Base-by-base conservation (phyloP, 305 asterid species). In the Ruellia speciosa region DNA sequence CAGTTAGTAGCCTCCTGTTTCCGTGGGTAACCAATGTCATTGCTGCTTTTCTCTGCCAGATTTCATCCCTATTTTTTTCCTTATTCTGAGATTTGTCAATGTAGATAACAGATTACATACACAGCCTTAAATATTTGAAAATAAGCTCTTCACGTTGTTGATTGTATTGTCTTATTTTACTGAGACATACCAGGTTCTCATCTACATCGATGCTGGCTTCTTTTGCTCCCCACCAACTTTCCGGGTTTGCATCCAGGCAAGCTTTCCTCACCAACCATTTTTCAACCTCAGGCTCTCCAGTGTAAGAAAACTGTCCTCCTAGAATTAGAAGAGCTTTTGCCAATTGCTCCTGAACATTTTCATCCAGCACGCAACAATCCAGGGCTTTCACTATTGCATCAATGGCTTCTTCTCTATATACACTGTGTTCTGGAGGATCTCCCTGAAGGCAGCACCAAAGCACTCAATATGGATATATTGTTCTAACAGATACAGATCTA, bases 291-390 rank as follows among this genome's bases (percentile, higher is more conserved):
- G 88, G 70, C 37, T 81, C 86, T 34, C 96, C 96, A 0, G 66
- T 75, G 64, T 83, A 83, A 18, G 96, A 78, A 63, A 88, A 88
- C 13, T 72, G 80, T 10, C 96, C 88, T 60, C 88, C 94, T 4
- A 88, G 72, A 35, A 85, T 70, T 60, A 70, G 49, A 45, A 88
- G 84, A 35, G 94, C 84, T 63, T 67, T 78, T 18, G 95, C 82
- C 28, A 74, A 34, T 49, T 77, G 70, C 68, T 75, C 81, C 73
- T 88, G 96, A 54, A 78, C 70, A 49, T 54, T 74, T 57, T 75
- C 94, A 20, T 83, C 69, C 31, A 83, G 65, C 52, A 79, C 84
- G 59, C 60, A 49, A 70, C 81, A 72, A 51, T 78, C 76, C 43
- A 88, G 55, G 19, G 86, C 80, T 66, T 71, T 69, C 35, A 78